Percentiles rank a stretch among this genome's conserved stretches.
Evolutionary conservation across 352 stramenopile species (phyloP).

Genomic region (Globisporangium rhizosaccharum): DNA sequence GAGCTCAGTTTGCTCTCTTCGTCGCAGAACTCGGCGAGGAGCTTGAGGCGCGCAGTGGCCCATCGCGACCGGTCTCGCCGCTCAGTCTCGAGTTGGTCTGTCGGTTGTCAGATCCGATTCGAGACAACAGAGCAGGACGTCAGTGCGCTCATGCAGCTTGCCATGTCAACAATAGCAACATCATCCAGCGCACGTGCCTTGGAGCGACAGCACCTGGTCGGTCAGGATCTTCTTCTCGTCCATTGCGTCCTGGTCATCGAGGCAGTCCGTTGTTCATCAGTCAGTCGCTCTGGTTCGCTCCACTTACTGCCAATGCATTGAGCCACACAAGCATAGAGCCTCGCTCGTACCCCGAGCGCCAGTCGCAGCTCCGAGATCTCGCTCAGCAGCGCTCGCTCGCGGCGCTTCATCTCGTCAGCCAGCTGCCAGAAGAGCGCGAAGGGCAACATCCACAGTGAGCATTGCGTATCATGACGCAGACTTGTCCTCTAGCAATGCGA

Average conservation of each 20-base stretch:
- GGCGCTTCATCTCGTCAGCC: conserved; percentile 41
- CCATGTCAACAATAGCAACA: conserved; percentile 6
- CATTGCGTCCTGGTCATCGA: conserved; percentile 29
- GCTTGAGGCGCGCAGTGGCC: conserved; percentile 59
- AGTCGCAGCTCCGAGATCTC: conserved; percentile 53
- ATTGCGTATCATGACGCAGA: too few species aligned
- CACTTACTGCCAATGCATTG: background rate
- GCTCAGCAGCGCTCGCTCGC: conserved; percentile 44
- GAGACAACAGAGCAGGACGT: background rate
- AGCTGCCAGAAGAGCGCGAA: conserved; percentile 10
- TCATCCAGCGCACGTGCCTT: conserved; percentile 25
- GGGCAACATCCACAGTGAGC: background rate
- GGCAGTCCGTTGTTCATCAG: background rate
- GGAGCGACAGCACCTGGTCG: conserved; percentile 43
- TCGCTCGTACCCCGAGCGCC: conserved; percentile 29
- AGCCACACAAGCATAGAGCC: too few species aligned
- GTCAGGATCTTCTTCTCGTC: conserved; percentile 50
- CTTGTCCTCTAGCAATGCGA: background rate
- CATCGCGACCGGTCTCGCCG: conserved; percentile 58
- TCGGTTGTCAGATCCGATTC: conserved; percentile 10
- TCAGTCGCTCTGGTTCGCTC: background rate
- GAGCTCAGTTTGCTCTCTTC: conserved; percentile 70
- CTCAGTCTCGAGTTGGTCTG: conserved; percentile 65
- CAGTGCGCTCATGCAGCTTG: background rate
- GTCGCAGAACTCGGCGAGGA: conserved; percentile 77